These are phyloP conservation scores for Lentinula lateritia DNA, from an alignment of 768 basidiomycete species.

Conservation along the genomic window DNA sequence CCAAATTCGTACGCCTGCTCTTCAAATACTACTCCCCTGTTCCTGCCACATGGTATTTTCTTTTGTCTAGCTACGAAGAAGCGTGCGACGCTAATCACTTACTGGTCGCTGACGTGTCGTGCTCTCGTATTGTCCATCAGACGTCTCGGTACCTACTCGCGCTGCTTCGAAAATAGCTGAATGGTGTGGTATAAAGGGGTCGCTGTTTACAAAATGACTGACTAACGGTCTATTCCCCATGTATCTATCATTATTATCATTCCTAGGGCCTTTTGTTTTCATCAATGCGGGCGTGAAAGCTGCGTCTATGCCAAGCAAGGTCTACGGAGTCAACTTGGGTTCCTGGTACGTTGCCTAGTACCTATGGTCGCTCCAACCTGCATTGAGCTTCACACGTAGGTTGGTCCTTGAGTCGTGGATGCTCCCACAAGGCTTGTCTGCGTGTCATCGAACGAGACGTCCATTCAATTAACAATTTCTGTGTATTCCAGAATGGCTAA, in stretches of 20 bases:
- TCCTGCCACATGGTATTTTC: not conserved
- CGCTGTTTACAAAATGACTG: too few species aligned
- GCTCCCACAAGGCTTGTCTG: slow-evolving; percentile 53
- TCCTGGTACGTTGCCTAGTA: slow-evolving; percentile 39
- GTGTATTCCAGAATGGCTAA: slow-evolving; percentile 48
- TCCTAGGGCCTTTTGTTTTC: not conserved
- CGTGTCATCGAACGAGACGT: not conserved
- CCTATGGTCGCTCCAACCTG: not conserved
- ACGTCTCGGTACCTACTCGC: not conserved
- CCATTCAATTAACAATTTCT: not conserved
- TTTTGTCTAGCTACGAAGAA: not conserved
- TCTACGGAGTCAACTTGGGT: slow-evolving; percentile 70
- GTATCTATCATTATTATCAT: not conserved
- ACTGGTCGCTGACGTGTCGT: slow-evolving; percentile 1
- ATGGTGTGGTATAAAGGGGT: not conserved
- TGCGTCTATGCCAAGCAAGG: slow-evolving; percentile 29
- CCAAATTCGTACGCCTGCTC: not conserved
- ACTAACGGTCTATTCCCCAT: not conserved
- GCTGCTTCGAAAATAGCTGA: not conserved
- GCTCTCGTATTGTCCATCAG: not conserved
- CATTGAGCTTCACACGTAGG: slow-evolving; percentile 32
- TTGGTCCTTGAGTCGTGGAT: slow-evolving; percentile 79
- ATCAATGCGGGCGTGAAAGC: not conserved
- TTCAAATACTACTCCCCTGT: not conserved
- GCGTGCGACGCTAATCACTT: not conserved